These are phyloP conservation scores for Cutaneotrichosporon arboriforme DNA, from an alignment of 1,284 basidiomycete species.

Conservation along the genomic window DNA sequence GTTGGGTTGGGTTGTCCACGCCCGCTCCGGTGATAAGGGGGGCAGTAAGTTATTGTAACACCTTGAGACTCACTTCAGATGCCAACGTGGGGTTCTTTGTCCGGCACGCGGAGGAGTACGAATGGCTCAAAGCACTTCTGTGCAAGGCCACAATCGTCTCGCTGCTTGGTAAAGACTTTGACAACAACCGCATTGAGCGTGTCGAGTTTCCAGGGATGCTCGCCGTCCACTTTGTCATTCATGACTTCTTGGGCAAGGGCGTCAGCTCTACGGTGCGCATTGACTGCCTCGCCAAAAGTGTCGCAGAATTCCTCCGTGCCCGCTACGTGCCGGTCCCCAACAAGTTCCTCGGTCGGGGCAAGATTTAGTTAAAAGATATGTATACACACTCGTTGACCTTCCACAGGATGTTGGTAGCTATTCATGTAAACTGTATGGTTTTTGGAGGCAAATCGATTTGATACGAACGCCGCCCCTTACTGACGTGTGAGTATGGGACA, in stretches of 20 bases:
- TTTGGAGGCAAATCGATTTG: too few species aligned
- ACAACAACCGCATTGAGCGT: conserved; percentile 22
- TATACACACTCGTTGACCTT: too few species aligned
- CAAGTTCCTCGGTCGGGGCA: conserved; percentile 13
- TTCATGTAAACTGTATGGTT: too few species aligned
- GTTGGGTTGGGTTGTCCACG: conserved; percentile 26
- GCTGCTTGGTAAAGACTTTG: conserved; percentile 24
- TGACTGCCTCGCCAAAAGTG: conserved; percentile 16
- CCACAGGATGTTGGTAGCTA: too few species aligned
- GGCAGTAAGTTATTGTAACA: conserved; percentile 5
- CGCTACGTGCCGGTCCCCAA: conserved; percentile 11
- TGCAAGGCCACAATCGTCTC: conserved; percentile 13
- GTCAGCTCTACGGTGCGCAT: conserved; percentile 11
- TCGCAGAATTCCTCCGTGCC: conserved; percentile 16
- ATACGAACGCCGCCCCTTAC: too few species aligned
- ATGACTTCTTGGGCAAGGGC: conserved; percentile 35
- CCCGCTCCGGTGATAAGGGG: conserved; percentile 32
- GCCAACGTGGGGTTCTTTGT: conserved; percentile 31
- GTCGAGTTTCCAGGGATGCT: conserved; percentile 27
- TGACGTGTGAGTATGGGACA: too few species aligned
- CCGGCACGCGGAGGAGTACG: conserved; percentile 22
- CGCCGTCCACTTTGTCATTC: conserved; percentile 36
- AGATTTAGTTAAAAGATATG: conserved; percentile 7
- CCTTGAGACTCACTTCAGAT: neutral
- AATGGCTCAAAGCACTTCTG: conserved; percentile 21